Evolutionary conservation across 2,329 filamentous ascomycete species (phyloP), one percentile per base, ranked within the genome.

Genomic region (Triangularia verruculosa): DNA sequence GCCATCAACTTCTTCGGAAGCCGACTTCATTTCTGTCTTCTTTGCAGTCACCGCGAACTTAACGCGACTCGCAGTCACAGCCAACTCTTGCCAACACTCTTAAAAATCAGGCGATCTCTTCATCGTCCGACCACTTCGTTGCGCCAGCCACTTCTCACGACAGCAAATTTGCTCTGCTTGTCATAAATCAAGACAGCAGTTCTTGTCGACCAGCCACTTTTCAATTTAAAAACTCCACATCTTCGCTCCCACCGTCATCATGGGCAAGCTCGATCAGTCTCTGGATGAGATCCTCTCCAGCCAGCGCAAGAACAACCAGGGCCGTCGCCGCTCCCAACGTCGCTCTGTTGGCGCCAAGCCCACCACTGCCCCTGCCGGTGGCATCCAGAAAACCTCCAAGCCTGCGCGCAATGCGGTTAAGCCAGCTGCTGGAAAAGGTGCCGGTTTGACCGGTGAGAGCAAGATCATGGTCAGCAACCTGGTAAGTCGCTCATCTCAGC

Each of bases 401-500:
- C 78, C 82, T 70, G 76, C 83, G 64, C 90, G 89, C 68, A 78
- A 80, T 65, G 79, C 81, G 55, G 81, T 82, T 71, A 88, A 88
- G 79, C 80, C 85, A 66, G 80, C 83, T 51, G 86, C 91, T 67
- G 85, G 86, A 71, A 90, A 88, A 75, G 85, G 86, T 65, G 78
- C 85, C 63, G 79, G 82, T 69, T 78, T 80, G 66, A 81, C 82
- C 73, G 88, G 87, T 74, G 92, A 96, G 71, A 96, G 92, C 85
- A 98, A 97, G 83, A 94, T 98, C 81, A 91, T 97, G 79, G 94
- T 99, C 81, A 97, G 92, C 89, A 96, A 96, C 83, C 86, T 99
- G 85, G 93, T 97, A 89, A 79, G 93, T 79, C 68, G 32, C 30
- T 25, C 27, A 27, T 2, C 71, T 25, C 22, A 22, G 11, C 22